Percentiles rank a stretch among this genome's conserved stretches.
These are phyloP conservation scores for Phenoliferia sp. DNA, from an alignment of 1,284 basidiomycete genomes.

Conservation along the genomic window DNA sequence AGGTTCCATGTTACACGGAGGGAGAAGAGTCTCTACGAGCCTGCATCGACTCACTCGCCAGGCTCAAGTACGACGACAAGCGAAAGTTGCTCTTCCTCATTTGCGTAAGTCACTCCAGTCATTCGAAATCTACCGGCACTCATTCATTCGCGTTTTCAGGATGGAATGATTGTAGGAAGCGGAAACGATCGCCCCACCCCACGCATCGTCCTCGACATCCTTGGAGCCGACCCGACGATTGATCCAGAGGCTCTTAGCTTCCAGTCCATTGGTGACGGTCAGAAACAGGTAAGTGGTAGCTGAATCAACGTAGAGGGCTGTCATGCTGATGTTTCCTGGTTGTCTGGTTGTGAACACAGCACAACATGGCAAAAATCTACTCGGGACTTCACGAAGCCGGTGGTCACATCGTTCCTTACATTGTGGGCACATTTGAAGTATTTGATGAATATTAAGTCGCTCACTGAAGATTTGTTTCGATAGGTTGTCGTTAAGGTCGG, in stretches of 20 bases:
- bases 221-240: slow-evolving; percentile 85
- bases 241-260: slow-evolving; percentile 95
- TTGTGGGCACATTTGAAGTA: slow-evolving; percentile 12
- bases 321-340: not conserved
- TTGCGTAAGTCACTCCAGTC: slow-evolving; percentile 49
- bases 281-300: slow-evolving; percentile 58
- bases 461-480: not conserved
- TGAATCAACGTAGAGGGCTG: not conserved
- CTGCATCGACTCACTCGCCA: slow-evolving; percentile 91
- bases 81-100: slow-evolving; percentile 90
- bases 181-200: slow-evolving; percentile 50
- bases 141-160: slow-evolving; percentile 39
- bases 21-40: slow-evolving; percentile 78
- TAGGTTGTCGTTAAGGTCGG: slow-evolving; percentile 91
- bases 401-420: slow-evolving; percentile 84
- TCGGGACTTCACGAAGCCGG: slow-evolving; percentile 90
- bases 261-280: slow-evolving; percentile 86
- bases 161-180: slow-evolving; percentile 96
- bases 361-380: slow-evolving; percentile 98
- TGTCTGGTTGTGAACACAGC: slow-evolving; percentile 39
- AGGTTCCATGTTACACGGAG: slow-evolving; percentile 54
- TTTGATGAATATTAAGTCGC: not conserved
- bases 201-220: slow-evolving; percentile 88
- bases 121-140: not conserved
- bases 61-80: slow-evolving; percentile 96